These are phyloP conservation scores for Rutidosis leptorrhynchoides DNA, from an alignment of 129 eudicot species.

Conservation along the genomic window DNA sequence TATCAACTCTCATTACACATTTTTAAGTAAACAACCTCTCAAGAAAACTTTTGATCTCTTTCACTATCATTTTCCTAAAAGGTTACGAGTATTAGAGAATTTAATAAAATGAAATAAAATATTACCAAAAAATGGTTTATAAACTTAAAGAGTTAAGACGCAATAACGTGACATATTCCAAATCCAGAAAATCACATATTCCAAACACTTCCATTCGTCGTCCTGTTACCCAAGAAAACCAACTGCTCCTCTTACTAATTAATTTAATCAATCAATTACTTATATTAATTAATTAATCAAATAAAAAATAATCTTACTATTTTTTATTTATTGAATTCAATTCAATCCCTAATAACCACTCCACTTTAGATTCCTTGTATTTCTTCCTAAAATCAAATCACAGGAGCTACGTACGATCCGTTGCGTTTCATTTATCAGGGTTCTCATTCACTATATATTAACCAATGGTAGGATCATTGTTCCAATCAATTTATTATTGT, in stretches of 20 bases:
- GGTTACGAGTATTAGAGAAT: too few species aligned
- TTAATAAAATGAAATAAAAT: too few species aligned
- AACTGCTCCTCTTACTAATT: not conserved
- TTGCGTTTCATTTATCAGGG: slow-evolving; percentile 20
- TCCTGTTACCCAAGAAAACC: slow-evolving; percentile 20
- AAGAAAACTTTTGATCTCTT: not conserved
- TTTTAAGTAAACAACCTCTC: not conserved
- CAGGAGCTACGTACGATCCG: slow-evolving; percentile 24
- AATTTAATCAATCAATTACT: too few species aligned
- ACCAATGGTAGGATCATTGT: not conserved
- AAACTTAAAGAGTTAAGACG: not conserved
- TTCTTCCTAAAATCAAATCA: slow-evolving; percentile 7
- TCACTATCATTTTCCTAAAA: not conserved
- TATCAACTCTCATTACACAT: too few species aligned
- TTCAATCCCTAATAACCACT: slow-evolving; percentile 26
- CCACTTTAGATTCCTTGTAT: slow-evolving; percentile 28
- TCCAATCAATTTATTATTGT: not conserved
- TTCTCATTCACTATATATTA: not conserved
- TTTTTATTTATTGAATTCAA: too few species aligned
- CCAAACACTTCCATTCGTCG: not conserved
- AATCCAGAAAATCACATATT: not conserved
- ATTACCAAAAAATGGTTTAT: not conserved
- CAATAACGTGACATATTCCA: slow-evolving; percentile 9
- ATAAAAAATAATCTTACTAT: too few species aligned
- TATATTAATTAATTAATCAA: too few species aligned